Percentiles rank a stretch among this genome's conserved stretches.
These are phyloP conservation scores for Camelina hispida DNA, from an alignment of 345 rosid genomes.

Conservation along the genomic window DNA sequence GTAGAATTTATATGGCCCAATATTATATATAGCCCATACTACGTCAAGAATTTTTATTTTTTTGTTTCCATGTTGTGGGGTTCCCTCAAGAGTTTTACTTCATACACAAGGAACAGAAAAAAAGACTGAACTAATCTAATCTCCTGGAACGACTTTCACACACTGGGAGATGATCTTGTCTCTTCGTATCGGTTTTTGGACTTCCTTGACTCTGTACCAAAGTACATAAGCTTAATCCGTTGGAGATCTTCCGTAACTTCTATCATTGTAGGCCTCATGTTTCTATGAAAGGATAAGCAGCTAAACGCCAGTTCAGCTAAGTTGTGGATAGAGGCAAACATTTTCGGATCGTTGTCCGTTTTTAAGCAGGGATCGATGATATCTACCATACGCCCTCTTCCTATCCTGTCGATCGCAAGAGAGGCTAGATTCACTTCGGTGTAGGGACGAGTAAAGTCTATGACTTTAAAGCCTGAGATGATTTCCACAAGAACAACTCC, in stretches of 20 bases:
- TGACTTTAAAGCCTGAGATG: slow-evolving; percentile 64
- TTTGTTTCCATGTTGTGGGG: neutral
- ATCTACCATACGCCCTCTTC: slow-evolving; percentile 57
- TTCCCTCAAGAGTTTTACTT: neutral
- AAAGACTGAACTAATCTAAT: neutral
- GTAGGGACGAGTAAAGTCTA: slow-evolving; percentile 60
- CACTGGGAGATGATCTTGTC: neutral
- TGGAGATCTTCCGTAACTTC: slow-evolving; percentile 65
- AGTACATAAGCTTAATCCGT: slow-evolving; percentile 46
- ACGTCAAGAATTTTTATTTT: too few species aligned
- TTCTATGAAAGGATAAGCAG: slow-evolving; percentile 69
- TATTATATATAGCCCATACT: neutral
- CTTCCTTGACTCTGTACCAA: slow-evolving; percentile 7
- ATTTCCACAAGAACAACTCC: slow-evolving; percentile 76
- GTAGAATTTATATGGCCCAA: neutral
- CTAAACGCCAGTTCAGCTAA: slow-evolving; percentile 79
- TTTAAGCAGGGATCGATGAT: slow-evolving; percentile 61
- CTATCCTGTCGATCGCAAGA: slow-evolving; percentile 62
- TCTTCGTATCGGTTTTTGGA: slow-evolving; percentile 1
- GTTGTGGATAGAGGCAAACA: slow-evolving; percentile 50
- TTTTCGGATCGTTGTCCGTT: slow-evolving; percentile 50
- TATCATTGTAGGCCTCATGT: slow-evolving; percentile 69
- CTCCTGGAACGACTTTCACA: neutral
- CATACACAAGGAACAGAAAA: slow-evolving; percentile 17
- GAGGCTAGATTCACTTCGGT: slow-evolving; percentile 70